Percentiles rank a stretch among this genome's conserved stretches.
Conservation (phyloP, 2,329 filamentous ascomycete species). For the Myrmaecium sp. region DNA sequence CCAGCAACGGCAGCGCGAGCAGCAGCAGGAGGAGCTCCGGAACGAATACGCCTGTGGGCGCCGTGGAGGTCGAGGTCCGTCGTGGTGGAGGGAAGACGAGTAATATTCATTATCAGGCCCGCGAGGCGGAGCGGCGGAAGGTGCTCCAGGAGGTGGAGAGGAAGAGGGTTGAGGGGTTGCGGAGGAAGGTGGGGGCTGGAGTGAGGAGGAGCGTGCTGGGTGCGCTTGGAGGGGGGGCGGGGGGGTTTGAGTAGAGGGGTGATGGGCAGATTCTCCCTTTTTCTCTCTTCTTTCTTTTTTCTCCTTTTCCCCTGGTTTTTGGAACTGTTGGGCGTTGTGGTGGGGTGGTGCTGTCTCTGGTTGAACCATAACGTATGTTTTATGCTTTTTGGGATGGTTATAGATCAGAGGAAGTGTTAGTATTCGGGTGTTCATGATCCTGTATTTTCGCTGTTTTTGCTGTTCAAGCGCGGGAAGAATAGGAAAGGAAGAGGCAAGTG, state of each 20-base stretch:
- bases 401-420: too few relatives aligned
- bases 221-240: slow-evolving; percentile 8
- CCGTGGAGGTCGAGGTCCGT: slow-evolving; percentile 21
- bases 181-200: slow-evolving; percentile 21
- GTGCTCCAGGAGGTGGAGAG: slow-evolving; percentile 34
- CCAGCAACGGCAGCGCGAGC: slow-evolving; percentile 15
- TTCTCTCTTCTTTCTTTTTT: too few relatives aligned
- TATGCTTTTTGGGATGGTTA: too few relatives aligned
- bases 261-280: too few relatives aligned
- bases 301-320: too few relatives aligned
- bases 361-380: too few relatives aligned
- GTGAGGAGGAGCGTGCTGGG: slow-evolving; percentile 17
- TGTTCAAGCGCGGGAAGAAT: too few relatives aligned
- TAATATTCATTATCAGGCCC: slow-evolving; percentile 41
- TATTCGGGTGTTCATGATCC: too few relatives aligned
- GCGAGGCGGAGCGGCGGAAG: slow-evolving; percentile 38
- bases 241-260: slow-evolving; percentile 24
- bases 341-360: too few relatives aligned
- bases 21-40: slow-evolving; percentile 26
- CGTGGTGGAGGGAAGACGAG: slow-evolving; percentile 40
- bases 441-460: too few relatives aligned
- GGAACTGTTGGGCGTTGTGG: too few relatives aligned
- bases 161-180: slow-evolving; percentile 31
- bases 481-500: too few relatives aligned
- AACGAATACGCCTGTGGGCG: slow-evolving; percentile 7